Percentiles rank a stretch among this genome's conserved stretches.
Conservation (phyloP, 1,284 basidiomycete species). For the Leccinum cinnamomeum region DNA sequence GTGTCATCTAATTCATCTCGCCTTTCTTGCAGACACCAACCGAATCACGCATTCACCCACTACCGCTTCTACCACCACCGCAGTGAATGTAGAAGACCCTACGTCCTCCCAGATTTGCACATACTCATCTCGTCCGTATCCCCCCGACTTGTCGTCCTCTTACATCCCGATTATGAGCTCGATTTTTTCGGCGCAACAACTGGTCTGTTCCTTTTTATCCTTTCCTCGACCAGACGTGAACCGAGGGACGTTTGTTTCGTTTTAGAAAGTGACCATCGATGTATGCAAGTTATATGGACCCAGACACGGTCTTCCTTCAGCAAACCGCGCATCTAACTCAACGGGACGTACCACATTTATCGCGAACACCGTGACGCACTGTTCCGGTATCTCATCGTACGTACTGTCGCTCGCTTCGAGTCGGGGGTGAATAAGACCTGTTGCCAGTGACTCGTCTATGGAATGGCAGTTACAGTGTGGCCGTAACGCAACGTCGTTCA, state of each 20-base stretch:
- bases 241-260: background rate
- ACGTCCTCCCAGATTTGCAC: slow-evolving; percentile 65
- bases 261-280: slow-evolving; percentile 92
- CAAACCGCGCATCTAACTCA: slow-evolving; percentile 94
- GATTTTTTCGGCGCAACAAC: slow-evolving; percentile 98
- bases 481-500: too few species aligned
- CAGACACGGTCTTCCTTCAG: slow-evolving; percentile 92
- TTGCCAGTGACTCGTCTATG: background rate
- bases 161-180: slow-evolving; percentile 99
- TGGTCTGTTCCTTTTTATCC: slow-evolving; percentile 45
- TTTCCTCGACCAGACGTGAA: background rate
- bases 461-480: too few species aligned
- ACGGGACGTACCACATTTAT: slow-evolving; percentile 84
- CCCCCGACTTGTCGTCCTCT: slow-evolving; percentile 82
- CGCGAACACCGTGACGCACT: slow-evolving; percentile 79
- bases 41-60: slow-evolving; percentile 53
- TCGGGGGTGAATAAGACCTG: background rate
- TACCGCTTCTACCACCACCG: slow-evolving; percentile 29
- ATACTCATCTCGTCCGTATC: slow-evolving; percentile 91
- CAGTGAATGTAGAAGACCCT: slow-evolving; percentile 38
- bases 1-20: slow-evolving; percentile 1
- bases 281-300: slow-evolving; percentile 90
- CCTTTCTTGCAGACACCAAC: slow-evolving; percentile 73
- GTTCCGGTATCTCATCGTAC: slow-evolving; percentile 84
- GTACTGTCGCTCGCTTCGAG: slow-evolving; percentile 3